These are phyloP conservation scores for Tetrahymena thermophila DNA, from an alignment of 73 alveolate genomes.

Conservation along the genomic window DNA sequence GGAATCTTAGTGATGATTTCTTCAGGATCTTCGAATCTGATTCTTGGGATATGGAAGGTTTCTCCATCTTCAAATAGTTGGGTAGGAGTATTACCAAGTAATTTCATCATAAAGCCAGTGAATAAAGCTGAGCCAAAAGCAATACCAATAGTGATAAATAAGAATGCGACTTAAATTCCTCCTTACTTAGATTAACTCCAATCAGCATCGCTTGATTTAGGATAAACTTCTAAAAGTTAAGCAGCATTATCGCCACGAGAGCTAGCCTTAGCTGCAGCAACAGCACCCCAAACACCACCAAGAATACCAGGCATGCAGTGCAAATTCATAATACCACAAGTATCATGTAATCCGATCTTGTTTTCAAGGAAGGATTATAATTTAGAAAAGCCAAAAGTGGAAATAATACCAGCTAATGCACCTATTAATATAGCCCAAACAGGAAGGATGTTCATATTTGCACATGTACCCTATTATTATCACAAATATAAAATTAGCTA, in stretches of 20 bases:
- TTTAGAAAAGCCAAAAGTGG: conserved; percentile 43
- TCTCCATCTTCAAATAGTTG: background rate
- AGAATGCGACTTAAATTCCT: background rate
- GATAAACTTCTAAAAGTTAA: background rate
- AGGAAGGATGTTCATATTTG: conserved; percentile 41
- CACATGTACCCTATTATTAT: conserved; percentile 48
- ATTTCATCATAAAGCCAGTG: background rate
- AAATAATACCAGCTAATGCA: conserved; percentile 51
- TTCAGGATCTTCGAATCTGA: background rate
- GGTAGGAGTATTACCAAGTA: background rate
- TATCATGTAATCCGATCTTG: conserved; percentile 65
- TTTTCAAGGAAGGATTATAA: conserved; percentile 34
- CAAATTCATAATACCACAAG: conserved; percentile 66
- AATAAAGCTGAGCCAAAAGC: background rate
- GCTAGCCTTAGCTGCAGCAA: conserved; percentile 3
- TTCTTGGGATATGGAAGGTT: background rate
- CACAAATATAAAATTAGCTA: background rate
- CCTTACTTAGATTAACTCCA: background rate
- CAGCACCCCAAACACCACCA: conserved; percentile 76
- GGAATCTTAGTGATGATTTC: background rate
- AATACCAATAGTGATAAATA: background rate
- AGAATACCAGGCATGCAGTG: conserved; percentile 85
- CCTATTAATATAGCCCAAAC: conserved; percentile 56
- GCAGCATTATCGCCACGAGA: background rate
- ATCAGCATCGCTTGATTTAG: background rate